These are phyloP conservation scores for Sherardia arvensis DNA, from an alignment of 257 asterid genomes.

Conservation along the genomic window DNA sequence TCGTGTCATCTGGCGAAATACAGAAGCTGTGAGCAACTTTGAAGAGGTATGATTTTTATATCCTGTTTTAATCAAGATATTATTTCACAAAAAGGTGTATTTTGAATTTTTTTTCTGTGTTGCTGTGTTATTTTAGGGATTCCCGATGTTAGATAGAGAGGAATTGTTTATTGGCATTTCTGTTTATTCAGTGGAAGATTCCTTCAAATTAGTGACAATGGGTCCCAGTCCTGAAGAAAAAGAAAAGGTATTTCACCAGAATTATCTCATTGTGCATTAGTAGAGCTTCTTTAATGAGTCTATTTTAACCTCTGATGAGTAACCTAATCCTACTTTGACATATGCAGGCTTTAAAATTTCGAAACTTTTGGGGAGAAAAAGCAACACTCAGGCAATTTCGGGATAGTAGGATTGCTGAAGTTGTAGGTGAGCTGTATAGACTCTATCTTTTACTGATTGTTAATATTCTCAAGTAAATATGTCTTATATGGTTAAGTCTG, in stretches of 20 bases:
- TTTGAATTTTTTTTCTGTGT: not conserved
- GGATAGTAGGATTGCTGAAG: conserved; percentile 92
- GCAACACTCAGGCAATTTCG: conserved; percentile 81
- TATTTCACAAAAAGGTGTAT: conserved; percentile 1
- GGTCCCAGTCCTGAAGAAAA: conserved; percentile 98
- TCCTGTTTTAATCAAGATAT: conserved; percentile 11
- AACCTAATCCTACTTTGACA: conserved; percentile 3
- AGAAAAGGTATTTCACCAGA: conserved; percentile 54
- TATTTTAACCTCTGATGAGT: conserved; percentile 9
- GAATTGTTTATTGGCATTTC: conserved; percentile 65
- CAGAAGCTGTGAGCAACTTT: conserved; percentile 36
- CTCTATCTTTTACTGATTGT: conserved; percentile 16
- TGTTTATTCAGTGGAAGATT: conserved; percentile 59
- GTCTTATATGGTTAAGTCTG: conserved; percentile 4
- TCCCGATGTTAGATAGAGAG: conserved; percentile 50
- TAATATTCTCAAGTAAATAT: not conserved
- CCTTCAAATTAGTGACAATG: conserved; percentile 60
- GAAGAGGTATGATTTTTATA: conserved; percentile 52
- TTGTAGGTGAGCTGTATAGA: conserved; percentile 55
- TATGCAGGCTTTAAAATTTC: conserved; percentile 74
- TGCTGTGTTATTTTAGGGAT: conserved; percentile 47
- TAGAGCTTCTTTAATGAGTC: conserved; percentile 4
- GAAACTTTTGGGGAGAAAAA: conserved; percentile 95
- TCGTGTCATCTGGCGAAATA: conserved; percentile 84
- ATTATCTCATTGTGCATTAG: conserved; percentile 3